These are phyloP conservation scores for Zanthoxylum bungeanum DNA, from an alignment of 345 rosid species.

Conservation along the genomic window DNA sequence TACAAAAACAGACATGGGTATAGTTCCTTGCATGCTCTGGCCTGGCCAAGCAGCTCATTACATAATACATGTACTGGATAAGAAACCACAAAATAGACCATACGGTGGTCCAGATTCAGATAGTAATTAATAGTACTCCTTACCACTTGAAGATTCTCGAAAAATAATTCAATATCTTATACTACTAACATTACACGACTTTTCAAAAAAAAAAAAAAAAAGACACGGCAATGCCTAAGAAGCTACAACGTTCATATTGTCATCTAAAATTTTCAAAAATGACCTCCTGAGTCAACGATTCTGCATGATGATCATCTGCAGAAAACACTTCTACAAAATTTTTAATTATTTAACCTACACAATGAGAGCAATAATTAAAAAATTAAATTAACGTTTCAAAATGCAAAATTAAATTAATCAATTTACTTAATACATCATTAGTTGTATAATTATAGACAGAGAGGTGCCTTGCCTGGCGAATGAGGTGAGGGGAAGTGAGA, in stretches of 20 bases:
- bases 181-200: background rate
- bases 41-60: background rate
- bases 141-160: background rate
- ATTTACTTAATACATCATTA: background rate
- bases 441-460: background rate
- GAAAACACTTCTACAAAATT: background rate
- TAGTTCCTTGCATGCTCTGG: background rate
- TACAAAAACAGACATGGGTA: background rate
- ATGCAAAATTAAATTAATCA: background rate
- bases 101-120: background rate
- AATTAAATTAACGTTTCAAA: background rate
- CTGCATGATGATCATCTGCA: background rate
- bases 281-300: background rate
- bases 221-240: too few species aligned
- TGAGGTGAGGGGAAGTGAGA: slow-evolving; percentile 62
- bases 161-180: background rate
- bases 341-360: background rate
- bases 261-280: background rate
- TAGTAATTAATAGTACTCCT: background rate
- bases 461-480: slow-evolving; percentile 41
- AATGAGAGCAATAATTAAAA: background rate
- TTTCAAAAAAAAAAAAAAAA: too few species aligned
- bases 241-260: background rate
- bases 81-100: background rate
- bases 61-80: background rate